Evolutionary conservation across 345 rosid species (phyloP).

Genomic region (Cardiospermum halicacabum): DNA sequence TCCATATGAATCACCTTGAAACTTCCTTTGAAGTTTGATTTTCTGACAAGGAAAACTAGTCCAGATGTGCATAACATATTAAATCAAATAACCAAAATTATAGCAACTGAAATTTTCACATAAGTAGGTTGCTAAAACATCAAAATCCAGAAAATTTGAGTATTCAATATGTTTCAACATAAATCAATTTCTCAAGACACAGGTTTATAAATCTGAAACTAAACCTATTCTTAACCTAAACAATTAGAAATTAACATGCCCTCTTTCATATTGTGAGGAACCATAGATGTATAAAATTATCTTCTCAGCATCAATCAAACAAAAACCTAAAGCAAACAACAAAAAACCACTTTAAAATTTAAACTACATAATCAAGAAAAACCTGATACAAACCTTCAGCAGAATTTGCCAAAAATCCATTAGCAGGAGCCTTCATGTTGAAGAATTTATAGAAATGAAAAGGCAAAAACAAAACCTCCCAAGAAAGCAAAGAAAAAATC

Average conservation of each 20-base stretch:
- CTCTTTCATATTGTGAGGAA: neutral
- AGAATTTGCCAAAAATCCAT: slow-evolving; percentile 62
- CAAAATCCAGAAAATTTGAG: neutral
- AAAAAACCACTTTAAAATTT: neutral
- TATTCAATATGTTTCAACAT: neutral
- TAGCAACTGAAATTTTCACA: neutral
- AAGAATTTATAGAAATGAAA: slow-evolving; percentile 10
- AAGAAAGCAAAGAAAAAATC: neutral
- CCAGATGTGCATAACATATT: neutral
- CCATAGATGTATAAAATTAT: neutral
- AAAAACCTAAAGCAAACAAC: neutral
- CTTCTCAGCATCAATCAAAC: neutral
- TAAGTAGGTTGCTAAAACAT: neutral
- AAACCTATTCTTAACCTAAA: neutral
- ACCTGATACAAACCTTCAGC: slow-evolving; percentile 59
- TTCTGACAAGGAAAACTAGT: neutral
- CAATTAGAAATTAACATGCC: neutral
- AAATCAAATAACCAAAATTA: neutral
- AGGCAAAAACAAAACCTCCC: neutral
- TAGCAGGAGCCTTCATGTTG: slow-evolving; percentile 85
- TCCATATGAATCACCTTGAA: neutral
- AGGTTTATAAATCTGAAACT: neutral
- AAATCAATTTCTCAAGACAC: slow-evolving; percentile 4
- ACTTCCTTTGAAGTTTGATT: neutral
- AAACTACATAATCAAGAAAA: neutral